Percentiles rank a stretch among this genome's conserved stretches.
phyloP scores from a whole-genome alignment of 768 basidiomycete species.

The Scleroderma bovista region DNA sequence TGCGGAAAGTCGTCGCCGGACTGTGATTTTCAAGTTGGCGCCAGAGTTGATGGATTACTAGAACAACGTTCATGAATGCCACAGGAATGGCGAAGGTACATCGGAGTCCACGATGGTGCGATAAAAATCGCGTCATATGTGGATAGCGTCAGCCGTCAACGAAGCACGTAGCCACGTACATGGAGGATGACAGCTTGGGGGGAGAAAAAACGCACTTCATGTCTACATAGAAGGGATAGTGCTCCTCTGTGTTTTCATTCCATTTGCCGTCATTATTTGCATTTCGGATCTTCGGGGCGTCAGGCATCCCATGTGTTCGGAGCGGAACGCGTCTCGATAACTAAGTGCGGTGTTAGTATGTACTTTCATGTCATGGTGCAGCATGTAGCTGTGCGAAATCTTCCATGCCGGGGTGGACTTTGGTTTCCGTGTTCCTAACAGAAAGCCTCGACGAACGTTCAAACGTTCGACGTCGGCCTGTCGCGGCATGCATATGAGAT shows the following conservation, averaged over 20 bases:
- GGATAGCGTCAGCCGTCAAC: neutral
- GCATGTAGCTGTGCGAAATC: no score
- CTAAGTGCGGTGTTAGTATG: neutral
- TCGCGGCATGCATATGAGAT: no score
- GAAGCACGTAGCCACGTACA: neutral
- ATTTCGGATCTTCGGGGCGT: neutral
- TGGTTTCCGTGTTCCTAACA: neutral
- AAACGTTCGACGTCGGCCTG: neutral
- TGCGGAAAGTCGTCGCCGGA: constrained; percentile 1
- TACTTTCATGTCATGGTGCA: no score
- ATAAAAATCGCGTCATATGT: neutral
- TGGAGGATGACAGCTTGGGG: neutral
- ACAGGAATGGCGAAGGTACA: neutral
- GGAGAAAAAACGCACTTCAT: no score
- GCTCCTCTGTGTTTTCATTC: neutral
- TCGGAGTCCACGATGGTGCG: neutral
- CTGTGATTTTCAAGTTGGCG: neutral
- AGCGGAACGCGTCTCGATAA: neutral
- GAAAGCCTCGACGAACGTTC: neutral
- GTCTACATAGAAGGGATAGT: neutral
- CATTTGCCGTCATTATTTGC: neutral
- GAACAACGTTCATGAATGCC: neutral
- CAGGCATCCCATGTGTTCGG: neutral
- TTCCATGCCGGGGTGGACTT: neutral
- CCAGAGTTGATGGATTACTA: neutral